Evolutionary conservation across 805 yeast genomes (phyloP), one percentile per base, ranked within the genome.

Genomic region (Hemisphaericaspora nanyangensis): DNA sequence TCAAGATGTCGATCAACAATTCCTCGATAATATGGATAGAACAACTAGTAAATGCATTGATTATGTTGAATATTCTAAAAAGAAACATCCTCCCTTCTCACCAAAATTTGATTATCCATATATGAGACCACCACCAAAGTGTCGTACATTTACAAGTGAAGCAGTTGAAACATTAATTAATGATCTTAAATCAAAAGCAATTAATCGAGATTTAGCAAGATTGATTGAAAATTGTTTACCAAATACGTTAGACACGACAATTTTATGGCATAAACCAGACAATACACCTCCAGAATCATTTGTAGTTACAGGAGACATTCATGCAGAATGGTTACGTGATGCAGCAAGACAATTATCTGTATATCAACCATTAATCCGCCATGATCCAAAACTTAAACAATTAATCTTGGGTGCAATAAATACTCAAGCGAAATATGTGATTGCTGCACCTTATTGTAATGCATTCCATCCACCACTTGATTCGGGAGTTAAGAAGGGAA

Each of bases 281-380:
- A 36, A 34, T 2, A 2, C 45, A 41, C 10, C 16, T 4, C 62
- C 89, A 0, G 76, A 79, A 45, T 70, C 95, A 1, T 88, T 88
- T 59, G 76, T 88, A 1, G 91, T 87, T 24, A 88, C 96, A 0
- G 96, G 96, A 7, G 96, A 88, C 54, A 88, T 88, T 40, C 89
- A 86, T 56, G 96, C 96, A 2, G 95, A 88, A 59, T 88, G 96
- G 96, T 64, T 88, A 35, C 63, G 96, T 38, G 96, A 88, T 58
- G 80, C 95, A 1, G 86, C 95, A 0, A 68, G 93, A 49, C 96
- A 88, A 54, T 61, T 88, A 34, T 74, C 86, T 4, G 85, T 85
- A 2, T 89, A 87, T 57, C 80, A 82, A 50, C 77, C 78, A 6
- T 68, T 86, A 17, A 61, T 80, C 11, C 61, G 62, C 29, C 53